Base-by-base conservation (phyloP, 177 flowering plant species). In the Vitis hybrid region DNA sequence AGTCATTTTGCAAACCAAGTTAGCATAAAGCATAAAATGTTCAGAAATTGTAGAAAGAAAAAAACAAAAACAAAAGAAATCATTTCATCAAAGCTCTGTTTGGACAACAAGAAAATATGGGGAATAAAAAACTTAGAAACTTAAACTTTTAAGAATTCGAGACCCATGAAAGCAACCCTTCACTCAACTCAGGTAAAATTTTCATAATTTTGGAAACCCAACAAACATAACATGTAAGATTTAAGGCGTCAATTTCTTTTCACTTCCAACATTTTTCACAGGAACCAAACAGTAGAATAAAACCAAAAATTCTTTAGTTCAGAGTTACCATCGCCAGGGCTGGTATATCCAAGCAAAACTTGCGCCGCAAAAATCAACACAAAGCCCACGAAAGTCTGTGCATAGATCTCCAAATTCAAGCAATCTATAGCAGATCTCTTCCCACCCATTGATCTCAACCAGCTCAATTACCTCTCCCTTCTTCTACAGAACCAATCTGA, bases 271-370 rank as follows among this genome's bases (percentile, higher is more conserved):
- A 67, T 34, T 60, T 56, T 55, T 65, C 67, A 11, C 67, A 70
- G 55, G 50, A 69, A 66, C 19, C 71, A 69, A 68, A 54, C 65
- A 74, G 51, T 9, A 4, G 48, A 56, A 63, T 1, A 61, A n/a
- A 63, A 34, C 14, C 3, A 51, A 59, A 59, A 39, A 65, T 9
- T 45, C 10, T 1, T n/a, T 67, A 75, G 51, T 58, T 63, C 7
- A 56, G 39, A 18, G 71, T 81, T 80, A 91, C 93, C 93, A 64
- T 91, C 97, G 73, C 14, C 58, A 2, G 87, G 82, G 68, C 82
- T 83, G 45, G 97, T 90, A 50, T 23, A 67, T 21, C 84, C 94
- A 71, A 39, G 68, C 5, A 88, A 71, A 76, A 79, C 8, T 49
- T 66, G 59, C 2, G 80, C 74, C 2, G 70, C 52, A 32, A 67